These are phyloP conservation scores for Dissophora globulifera DNA, from an alignment of 192 early-diverging fungal genomes.

Conservation along the genomic window DNA sequence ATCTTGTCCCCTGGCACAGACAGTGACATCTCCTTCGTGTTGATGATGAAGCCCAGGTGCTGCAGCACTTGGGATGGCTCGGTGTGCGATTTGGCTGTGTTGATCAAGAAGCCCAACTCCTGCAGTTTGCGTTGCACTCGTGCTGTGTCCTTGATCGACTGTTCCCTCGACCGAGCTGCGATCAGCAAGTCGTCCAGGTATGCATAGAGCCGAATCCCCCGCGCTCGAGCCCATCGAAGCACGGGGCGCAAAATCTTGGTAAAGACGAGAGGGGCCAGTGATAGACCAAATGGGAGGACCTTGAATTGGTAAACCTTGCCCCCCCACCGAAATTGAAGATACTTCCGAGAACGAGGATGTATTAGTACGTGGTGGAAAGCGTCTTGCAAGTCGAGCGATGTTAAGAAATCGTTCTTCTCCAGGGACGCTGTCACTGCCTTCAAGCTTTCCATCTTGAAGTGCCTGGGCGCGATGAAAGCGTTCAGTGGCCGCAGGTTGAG, in stretches of 20 bases:
- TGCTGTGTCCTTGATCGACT: background rate
- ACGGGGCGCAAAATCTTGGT: constrained; percentile 39
- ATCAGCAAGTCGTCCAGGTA: constrained; percentile 52
- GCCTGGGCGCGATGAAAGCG: background rate
- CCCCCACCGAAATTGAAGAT: constrained; percentile 46
- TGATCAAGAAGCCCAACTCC: constrained; percentile 23
- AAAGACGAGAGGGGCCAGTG: constrained; percentile 40
- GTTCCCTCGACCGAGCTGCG: background rate
- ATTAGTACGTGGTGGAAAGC: constrained; percentile 55
- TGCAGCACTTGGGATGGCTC: constrained; percentile 35
- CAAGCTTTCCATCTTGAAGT: constrained; percentile 29
- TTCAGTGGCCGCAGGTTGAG: constrained; percentile 22
- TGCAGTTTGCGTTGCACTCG: constrained; percentile 6
- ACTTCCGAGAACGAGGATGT: constrained; percentile 19
- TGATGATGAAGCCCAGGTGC: constrained; percentile 37
- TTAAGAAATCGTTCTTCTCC: constrained; percentile 29
- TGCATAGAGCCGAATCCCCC: constrained; percentile 26
- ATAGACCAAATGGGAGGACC: constrained; percentile 47
- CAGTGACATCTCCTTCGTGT: constrained; percentile 33
- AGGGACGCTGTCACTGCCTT: background rate
- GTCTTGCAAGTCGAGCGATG: constrained; percentile 47
- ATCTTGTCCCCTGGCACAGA: constrained; percentile 32
- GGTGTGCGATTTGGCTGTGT: constrained; percentile 24
- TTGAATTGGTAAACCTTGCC: constrained; percentile 42
- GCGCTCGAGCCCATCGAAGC: constrained; percentile 19